Evolutionary conservation across 208 protist genomes (phyloP).

Genomic region (Naegleria lovaniensis): DNA sequence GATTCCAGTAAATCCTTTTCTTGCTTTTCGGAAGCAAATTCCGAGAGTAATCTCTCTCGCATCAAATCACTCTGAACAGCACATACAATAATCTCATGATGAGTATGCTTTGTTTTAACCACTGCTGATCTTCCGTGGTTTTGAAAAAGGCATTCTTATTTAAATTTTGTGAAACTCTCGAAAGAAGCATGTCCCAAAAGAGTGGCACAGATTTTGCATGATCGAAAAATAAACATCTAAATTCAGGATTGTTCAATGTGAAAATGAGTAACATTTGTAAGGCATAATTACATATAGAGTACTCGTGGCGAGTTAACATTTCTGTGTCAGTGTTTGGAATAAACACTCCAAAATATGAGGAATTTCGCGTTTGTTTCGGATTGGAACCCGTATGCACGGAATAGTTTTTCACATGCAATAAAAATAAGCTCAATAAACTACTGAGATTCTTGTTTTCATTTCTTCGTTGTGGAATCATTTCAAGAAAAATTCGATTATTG

Average conservation of each 20-base stretch:
- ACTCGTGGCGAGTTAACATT: neutral
- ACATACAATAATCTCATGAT: neutral
- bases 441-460: neutral
- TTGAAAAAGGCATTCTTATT: neutral
- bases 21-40: neutral
- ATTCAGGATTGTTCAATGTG: neutral
- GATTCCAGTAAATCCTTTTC: neutral
- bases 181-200: neutral
- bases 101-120: neutral
- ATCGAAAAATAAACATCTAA: neutral
- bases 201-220: neutral
- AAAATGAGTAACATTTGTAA: neutral
- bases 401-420: neutral
- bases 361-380: no score
- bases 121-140: neutral
- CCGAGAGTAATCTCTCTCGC: neutral
- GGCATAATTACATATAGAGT: neutral
- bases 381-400: neutral
- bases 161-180: neutral
- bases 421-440: neutral
- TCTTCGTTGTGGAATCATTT: slow-evolving; percentile 2
- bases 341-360: neutral
- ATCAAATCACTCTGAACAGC: neutral
- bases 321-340: neutral
- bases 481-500: neutral